Conservation (phyloP, 1,139 yeast genomes). For the Debaryomyces sp. region DNA sequence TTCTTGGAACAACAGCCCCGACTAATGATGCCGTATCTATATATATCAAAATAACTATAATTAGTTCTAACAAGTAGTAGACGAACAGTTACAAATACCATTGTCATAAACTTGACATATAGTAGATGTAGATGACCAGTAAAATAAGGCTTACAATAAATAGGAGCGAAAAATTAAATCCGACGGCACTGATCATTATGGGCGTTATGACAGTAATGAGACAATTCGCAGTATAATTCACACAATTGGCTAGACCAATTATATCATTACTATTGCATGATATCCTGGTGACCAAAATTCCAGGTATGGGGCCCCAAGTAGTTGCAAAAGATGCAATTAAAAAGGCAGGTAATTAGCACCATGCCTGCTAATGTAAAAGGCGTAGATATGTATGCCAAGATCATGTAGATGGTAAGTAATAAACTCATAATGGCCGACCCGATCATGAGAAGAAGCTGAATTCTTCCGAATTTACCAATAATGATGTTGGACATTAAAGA, state of each 20-base stretch:
- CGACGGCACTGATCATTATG: conserved; percentile 19
- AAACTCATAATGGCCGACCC: conserved; percentile 7
- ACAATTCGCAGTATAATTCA: conserved; percentile 30
- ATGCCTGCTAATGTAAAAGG: background rate
- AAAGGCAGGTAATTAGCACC: conserved; percentile 15
- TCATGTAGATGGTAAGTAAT: conserved; percentile 5
- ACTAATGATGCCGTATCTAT: background rate
- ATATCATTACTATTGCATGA: conserved; percentile 24
- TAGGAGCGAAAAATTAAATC: conserved; percentile 22
- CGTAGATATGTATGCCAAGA: background rate
- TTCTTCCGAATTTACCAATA: conserved; percentile 2
- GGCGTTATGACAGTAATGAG: conserved; percentile 29
- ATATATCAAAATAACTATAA: background rate
- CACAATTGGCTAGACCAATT: conserved; percentile 24
- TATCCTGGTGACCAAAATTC: conserved; percentile 26
- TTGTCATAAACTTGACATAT: conserved; percentile 6
- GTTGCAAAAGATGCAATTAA: conserved; percentile 29
- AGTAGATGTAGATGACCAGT: conserved; percentile 19
- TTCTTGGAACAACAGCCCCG: background rate
- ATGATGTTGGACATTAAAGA: conserved; percentile 14
- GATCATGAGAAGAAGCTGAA: conserved; percentile 3
- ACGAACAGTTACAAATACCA: background rate
- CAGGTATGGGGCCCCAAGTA: conserved; percentile 40
- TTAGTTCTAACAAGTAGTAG: background rate
- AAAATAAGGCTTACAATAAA: conserved; percentile 21